Evolutionary conservation across 306 rosid species (phyloP).

Genomic region (Prunus padus): DNA sequence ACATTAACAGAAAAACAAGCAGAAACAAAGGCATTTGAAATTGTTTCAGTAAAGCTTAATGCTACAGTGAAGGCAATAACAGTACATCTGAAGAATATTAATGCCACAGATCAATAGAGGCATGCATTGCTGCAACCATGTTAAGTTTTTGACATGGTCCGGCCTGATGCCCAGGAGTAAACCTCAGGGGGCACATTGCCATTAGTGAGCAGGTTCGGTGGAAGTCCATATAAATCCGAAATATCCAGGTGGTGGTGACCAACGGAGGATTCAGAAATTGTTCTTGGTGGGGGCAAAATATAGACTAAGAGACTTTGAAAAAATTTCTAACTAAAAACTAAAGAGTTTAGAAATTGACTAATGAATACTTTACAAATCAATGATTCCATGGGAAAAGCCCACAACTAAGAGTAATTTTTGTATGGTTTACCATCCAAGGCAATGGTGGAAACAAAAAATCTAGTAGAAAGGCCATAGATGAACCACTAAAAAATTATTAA

Average conservation of each 20-base stretch:
- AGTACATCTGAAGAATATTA: slow-evolving; percentile 10
- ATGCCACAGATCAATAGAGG: slow-evolving; percentile 1
- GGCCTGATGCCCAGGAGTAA: slow-evolving; percentile 63
- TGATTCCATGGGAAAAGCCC: too few species aligned
- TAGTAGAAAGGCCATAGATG: too few species aligned
- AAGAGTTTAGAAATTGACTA: too few species aligned
- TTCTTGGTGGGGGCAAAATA: too few species aligned
- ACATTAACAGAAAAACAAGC: slow-evolving; percentile 8
- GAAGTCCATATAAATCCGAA: slow-evolving; percentile 67
- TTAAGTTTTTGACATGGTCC: slow-evolving; percentile 56
- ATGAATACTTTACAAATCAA: too few species aligned
- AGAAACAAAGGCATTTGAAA: neutral
- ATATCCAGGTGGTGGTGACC: slow-evolving; percentile 59
- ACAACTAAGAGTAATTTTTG: too few species aligned
- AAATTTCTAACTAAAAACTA: too few species aligned
- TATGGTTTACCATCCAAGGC: too few species aligned
- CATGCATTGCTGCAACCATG: slow-evolving; percentile 14
- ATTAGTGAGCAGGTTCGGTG: slow-evolving; percentile 63
- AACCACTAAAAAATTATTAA: too few species aligned
- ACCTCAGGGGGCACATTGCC: slow-evolving; percentile 64
- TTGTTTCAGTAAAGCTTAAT: slow-evolving; percentile 7
- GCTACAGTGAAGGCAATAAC: neutral
- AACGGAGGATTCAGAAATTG: too few species aligned
- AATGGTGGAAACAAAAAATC: too few species aligned
- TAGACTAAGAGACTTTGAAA: too few species aligned